A percentile compares a stretch with the other conserved stretches of the same genome.
Evolutionary conservation across 805 yeast genomes (phyloP).

Genomic region (Zygotorulaspora chibaensis): DNA sequence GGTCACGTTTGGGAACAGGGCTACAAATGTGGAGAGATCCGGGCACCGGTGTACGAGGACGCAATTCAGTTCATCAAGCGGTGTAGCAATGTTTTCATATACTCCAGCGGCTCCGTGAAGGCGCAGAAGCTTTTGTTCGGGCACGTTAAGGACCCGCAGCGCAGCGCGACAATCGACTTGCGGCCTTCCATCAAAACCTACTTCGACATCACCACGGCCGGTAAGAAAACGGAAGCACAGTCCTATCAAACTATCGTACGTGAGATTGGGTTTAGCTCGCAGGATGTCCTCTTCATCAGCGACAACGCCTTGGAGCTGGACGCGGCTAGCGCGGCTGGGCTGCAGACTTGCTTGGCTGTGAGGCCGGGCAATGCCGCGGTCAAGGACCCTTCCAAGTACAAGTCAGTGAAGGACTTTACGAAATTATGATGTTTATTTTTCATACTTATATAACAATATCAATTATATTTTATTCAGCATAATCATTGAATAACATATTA

Average conservation of each 20-base stretch:
- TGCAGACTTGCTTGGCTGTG: slow-evolving; percentile 53
- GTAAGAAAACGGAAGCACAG: slow-evolving; percentile 53
- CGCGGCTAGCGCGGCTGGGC: slow-evolving; percentile 68
- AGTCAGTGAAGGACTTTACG: slow-evolving; percentile 20
- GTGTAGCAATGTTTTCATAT: slow-evolving; percentile 51
- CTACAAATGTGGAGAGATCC: slow-evolving; percentile 67
- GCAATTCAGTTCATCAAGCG: slow-evolving; percentile 53
- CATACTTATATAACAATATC: slow-evolving; percentile 4
- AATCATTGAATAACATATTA: slow-evolving; percentile 72
- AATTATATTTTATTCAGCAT: slow-evolving; percentile 33
- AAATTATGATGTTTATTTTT: slow-evolving; percentile 23
- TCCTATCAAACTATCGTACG: slow-evolving; percentile 58
- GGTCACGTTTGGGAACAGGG: slow-evolving; percentile 83
- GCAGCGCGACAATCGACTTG: slow-evolving; percentile 42
- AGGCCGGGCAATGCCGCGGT: slow-evolving; percentile 73
- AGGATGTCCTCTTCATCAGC: slow-evolving; percentile 59
- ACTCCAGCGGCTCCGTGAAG: slow-evolving; percentile 83
- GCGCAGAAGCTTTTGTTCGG: slow-evolving; percentile 80
- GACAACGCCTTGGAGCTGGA: slow-evolving; percentile 74
- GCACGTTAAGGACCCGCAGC: slow-evolving; percentile 46
- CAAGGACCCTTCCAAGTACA: slow-evolving; percentile 33
- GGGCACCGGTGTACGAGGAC: slow-evolving; percentile 74
- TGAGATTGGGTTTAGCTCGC: slow-evolving; percentile 35
- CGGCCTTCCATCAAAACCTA: slow-evolving; percentile 56
- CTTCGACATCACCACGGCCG: slow-evolving; percentile 82